phyloP scores from a whole-genome alignment of 75 land plant genomes.

The Pinus taeda region DNA sequence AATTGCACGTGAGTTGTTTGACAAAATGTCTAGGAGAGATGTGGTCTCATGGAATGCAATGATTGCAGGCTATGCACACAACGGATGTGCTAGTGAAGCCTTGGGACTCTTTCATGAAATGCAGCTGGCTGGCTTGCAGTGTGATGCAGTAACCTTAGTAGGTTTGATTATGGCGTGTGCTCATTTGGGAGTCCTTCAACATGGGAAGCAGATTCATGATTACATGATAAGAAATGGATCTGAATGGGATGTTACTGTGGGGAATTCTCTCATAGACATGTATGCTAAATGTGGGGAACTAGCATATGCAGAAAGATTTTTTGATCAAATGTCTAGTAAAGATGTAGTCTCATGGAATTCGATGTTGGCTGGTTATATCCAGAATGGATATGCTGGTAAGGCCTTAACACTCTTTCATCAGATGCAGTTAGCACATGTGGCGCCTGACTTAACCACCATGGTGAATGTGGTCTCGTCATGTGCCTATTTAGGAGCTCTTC shows the following conservation, averaged over 20 bases:
- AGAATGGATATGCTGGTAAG: neutral
- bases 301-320: slow-evolving; percentile 6
- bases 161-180: neutral
- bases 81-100: slow-evolving; percentile 26
- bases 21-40: slow-evolving; percentile 41
- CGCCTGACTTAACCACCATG: slow-evolving; percentile 4
- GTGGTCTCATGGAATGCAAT: slow-evolving; percentile 52
- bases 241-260: neutral
- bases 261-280: slow-evolving; percentile 5
- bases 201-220: slow-evolving; percentile 2
- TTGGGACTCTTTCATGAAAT: slow-evolving; percentile 41
- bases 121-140: slow-evolving; percentile 10
- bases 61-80: slow-evolving; percentile 36
- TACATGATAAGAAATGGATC: neutral
- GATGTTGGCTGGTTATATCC: slow-evolving; percentile 13
- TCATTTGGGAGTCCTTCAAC: neutral
- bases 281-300: slow-evolving; percentile 20
- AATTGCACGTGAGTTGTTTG: slow-evolving; percentile 33
- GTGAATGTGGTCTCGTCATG: slow-evolving; percentile 4
- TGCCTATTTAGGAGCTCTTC: neutral
- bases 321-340: slow-evolving; percentile 9
- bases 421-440: slow-evolving; percentile 8
- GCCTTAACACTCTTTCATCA: slow-evolving; percentile 12
- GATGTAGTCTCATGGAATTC: slow-evolving; percentile 20
- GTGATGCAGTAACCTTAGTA: neutral